phyloP scores from a whole-genome alignment of 1,139 yeast genomes.

The Candida dubliniensis region DNA sequence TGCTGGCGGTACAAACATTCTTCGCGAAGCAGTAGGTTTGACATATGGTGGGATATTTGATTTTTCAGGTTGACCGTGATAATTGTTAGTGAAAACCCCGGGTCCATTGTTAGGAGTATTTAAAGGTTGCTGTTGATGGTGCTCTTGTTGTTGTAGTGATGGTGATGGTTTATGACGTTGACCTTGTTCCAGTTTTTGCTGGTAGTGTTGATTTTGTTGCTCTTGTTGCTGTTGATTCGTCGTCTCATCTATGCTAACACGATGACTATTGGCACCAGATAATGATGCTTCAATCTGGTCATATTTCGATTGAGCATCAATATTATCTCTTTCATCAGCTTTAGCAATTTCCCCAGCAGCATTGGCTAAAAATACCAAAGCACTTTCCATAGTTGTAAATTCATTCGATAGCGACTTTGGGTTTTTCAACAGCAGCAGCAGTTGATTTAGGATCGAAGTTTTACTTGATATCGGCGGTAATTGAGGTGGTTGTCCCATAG shows the following conservation, averaged over 20 bases:
- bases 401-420: conserved; percentile 15
- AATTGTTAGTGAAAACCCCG: too few species aligned
- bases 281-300: conserved; percentile 39
- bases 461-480: conserved; percentile 2
- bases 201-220: neutral
- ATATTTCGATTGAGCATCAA: conserved; percentile 61
- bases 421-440: neutral
- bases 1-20: conserved; percentile 35
- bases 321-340: conserved; percentile 64
- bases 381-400: conserved; percentile 60
- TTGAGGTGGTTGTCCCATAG: neutral
- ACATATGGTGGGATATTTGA: conserved; percentile 17
- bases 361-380: conserved; percentile 68
- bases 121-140: neutral
- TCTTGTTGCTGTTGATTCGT: neutral
- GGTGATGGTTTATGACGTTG: neutral
- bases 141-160: too few species aligned
- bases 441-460: neutral
- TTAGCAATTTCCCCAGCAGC: conserved; percentile 74
- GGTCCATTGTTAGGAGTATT: neutral
- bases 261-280: conserved; percentile 8
- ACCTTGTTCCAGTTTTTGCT: conserved; percentile 1
- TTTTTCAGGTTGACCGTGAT: neutral
- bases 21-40: conserved; percentile 14
- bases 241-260: conserved; percentile 7